Percentiles rank a stretch among this genome's conserved stretches.
phyloP scores from a whole-genome alignment of 139 green algal species.

The Trebouxia sp. region DNA sequence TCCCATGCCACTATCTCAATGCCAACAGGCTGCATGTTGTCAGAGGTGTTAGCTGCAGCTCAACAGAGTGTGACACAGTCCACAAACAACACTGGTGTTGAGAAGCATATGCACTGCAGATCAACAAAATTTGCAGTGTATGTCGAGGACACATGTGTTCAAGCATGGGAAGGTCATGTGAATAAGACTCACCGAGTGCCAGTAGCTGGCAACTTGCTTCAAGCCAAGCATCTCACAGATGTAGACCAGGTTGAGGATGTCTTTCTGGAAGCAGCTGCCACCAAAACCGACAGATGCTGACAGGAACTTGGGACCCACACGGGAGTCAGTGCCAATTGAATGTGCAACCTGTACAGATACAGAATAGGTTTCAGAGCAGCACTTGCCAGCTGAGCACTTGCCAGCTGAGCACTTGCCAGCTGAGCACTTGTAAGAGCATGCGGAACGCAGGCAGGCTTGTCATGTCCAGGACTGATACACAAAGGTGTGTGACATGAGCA shows the following conservation, averaged over 20 bases:
- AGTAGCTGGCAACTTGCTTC: constrained; percentile 95
- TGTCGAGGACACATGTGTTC: neutral
- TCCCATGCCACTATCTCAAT: too few relatives aligned
- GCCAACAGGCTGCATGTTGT: too few relatives aligned
- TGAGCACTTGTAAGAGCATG: too few relatives aligned
- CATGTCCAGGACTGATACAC: too few relatives aligned
- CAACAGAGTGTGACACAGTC: neutral
- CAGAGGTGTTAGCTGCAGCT: too few relatives aligned
- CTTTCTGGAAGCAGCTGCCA: constrained; percentile 99
- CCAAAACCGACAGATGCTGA: constrained; percentile 97
- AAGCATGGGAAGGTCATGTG: neutral
- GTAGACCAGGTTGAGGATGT: constrained; percentile 98
- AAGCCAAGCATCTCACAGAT: constrained; percentile 95
- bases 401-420: too few relatives aligned
- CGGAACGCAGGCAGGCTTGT: too few relatives aligned
- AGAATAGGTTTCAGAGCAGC: too few relatives aligned
- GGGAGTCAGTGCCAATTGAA: constrained; percentile 92
- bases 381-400: too few relatives aligned
- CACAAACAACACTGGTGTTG: constrained; percentile 4
- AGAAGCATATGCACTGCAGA: neutral
- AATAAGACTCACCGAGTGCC: constrained; percentile 57
- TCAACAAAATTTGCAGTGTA: too few relatives aligned
- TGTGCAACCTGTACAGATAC: constrained; percentile 73
- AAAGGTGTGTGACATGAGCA: too few relatives aligned
- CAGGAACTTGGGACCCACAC: constrained; percentile 98